Evolutionary conservation across 768 basidiomycete genomes (phyloP), one percentile per base, ranked within the genome.

Genomic region (Pleurotus tuber-regium): DNA sequence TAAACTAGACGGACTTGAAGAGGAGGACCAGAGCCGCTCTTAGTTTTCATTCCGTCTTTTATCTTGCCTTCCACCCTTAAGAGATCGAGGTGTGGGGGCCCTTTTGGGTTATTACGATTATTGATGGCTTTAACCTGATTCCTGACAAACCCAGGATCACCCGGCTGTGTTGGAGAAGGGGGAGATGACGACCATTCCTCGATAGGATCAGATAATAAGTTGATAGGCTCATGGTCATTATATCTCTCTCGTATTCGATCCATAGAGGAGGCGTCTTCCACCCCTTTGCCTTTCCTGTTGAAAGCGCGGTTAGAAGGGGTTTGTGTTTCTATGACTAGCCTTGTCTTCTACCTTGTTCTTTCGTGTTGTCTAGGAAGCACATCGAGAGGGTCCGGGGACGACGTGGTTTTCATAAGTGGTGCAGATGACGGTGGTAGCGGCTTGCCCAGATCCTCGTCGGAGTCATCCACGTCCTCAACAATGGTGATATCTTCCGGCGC

Each of bases 361-460:
- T 1, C 12, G n/a, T n/a, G n/a, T n/a, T n/a, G n/a, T n/a, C n/a
- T n/a, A n/a, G n/a, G n/a, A n/a, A n/a, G n/a, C n/a, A n/a, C n/a
- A n/a, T n/a, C n/a, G 49, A 39, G 52, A 30, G 42, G 21, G 47
- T 57, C 56, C 12, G 56, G 56, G 2, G 56, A 57, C 7, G 56
- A 51, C n/a, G 7, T 28, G n/a, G 11, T 14, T 3, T 19, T 36
- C 36, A 5, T 38, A 16, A 42, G 41, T 11, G 23, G 23, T 9
- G n/a, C 19, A 16, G 46, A 31, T 7, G 46, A 36, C 19, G 18
- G 31, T 23, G 39, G 11, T 23, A 51, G 21, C 5, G 36, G 41
- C 12, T 23, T 11, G 7, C 52, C 53, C 18, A 50, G 25, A 41
- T 57, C 56, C 44, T 54, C 56, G 12, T 23, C 16, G 23, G 43